A percentile compares a stretch with the other conserved stretches of the same genome.
Evolutionary conservation across 164 flowering plant species (phyloP).

Genomic region (Tetrastigma voinierianum): DNA sequence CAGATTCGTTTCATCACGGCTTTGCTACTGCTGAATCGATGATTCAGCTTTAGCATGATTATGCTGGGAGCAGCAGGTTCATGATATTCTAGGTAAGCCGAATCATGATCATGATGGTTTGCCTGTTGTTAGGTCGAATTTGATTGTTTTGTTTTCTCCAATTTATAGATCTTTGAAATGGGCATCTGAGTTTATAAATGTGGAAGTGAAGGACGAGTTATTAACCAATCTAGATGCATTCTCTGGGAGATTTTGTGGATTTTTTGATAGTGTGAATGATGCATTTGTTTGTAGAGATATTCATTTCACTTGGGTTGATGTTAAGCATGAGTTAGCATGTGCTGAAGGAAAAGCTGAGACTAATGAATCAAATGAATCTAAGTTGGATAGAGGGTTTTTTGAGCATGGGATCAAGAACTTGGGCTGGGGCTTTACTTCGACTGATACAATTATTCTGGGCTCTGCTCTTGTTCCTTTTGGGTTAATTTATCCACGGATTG

Average conservation of each 20-base stretch:
- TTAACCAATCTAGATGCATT: constrained; percentile 25
- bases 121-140: constrained; percentile 46
- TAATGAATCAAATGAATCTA: constrained; percentile 14
- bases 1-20: constrained; percentile 17
- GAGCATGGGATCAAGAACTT: constrained; percentile 47
- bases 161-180: constrained; percentile 25
- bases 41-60: constrained; percentile 64
- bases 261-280: constrained; percentile 49
- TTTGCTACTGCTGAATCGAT: constrained; percentile 37
- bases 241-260: constrained; percentile 25
- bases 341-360: constrained; percentile 6
- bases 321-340: constrained; percentile 26
- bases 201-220: constrained; percentile 25
- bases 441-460: constrained; percentile 63
- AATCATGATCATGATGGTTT: neutral
- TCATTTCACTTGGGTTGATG: constrained; percentile 76
- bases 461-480: constrained; percentile 81
- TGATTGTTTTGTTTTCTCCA: constrained; percentile 68
- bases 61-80: constrained; percentile 63
- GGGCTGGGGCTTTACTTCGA: constrained; percentile 83
- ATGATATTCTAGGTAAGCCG: constrained; percentile 28
- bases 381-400: constrained; percentile 14
- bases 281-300: constrained; percentile 57
- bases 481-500: constrained; percentile 79
- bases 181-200: constrained; percentile 35